Percentiles rank a stretch among this genome's conserved stretches.
Conservation (phyloP, 352 stramenopile genomes). For the Globisporangium emineosum region DNA sequence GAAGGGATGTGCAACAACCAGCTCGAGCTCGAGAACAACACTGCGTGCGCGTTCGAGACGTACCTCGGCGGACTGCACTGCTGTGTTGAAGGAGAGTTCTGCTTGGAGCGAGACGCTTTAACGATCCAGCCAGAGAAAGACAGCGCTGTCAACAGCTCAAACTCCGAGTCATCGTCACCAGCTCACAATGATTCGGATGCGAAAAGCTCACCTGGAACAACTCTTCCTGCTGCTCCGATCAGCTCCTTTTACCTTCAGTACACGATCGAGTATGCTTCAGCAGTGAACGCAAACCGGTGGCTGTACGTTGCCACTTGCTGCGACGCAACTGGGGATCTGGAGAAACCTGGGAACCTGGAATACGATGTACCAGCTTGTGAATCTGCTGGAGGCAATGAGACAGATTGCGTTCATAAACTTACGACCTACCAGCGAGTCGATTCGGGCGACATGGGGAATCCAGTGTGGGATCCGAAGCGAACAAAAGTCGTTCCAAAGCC, state of each 20-base stretch:
- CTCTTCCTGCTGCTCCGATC: not conserved
- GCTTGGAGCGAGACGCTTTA: slow-evolving; percentile 10
- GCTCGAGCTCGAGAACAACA: slow-evolving; percentile 11
- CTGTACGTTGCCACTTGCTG: slow-evolving; percentile 15
- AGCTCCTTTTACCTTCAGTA: slow-evolving; percentile 16
- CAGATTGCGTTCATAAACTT: slow-evolving; percentile 9
- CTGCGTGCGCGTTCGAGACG: slow-evolving; percentile 14
- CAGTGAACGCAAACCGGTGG: slow-evolving; percentile 5
- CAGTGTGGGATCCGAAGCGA: slow-evolving; percentile 9
- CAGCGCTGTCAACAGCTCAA: not conserved
- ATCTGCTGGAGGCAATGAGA: not conserved
- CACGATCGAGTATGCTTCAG: slow-evolving; percentile 9
- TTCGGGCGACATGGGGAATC: slow-evolving; percentile 5
- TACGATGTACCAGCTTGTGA: slow-evolving; percentile 10
- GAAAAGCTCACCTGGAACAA: not conserved
- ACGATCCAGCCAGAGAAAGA: slow-evolving; percentile 2
- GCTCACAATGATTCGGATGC: not conserved
- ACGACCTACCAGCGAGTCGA: slow-evolving; percentile 14
- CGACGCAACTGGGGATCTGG: slow-evolving; percentile 6
- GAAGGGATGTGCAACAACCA: slow-evolving; percentile 5
- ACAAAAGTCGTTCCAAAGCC: not conserved
- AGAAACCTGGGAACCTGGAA: slow-evolving; percentile 9
- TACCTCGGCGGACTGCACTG: slow-evolving; percentile 14
- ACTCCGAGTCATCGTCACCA: not conserved
- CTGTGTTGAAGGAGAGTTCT: slow-evolving; percentile 14